Evolutionary conservation across 805 yeast genomes (phyloP).

Genomic region (Priceomyces fermenticarens): DNA sequence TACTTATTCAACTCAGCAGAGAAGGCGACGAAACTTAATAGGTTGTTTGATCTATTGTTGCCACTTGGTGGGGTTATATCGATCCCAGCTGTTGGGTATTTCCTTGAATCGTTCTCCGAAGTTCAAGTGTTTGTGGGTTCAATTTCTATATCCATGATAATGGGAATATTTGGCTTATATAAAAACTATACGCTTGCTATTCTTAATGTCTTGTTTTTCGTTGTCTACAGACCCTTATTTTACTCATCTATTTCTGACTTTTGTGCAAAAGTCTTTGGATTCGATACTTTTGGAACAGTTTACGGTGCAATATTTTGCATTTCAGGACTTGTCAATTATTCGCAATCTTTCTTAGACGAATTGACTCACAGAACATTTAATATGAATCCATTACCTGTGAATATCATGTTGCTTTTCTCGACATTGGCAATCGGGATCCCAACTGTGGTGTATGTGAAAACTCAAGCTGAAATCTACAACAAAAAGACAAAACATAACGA

Average conservation of each 20-base stretch:
- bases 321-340: slow-evolving; percentile 49
- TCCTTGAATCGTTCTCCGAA: slow-evolving; percentile 49
- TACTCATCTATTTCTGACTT: slow-evolving; percentile 56
- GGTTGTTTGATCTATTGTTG: slow-evolving; percentile 49
- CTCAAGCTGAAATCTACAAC: slow-evolving; percentile 10
- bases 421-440: slow-evolving; percentile 43
- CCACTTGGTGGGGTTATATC: slow-evolving; percentile 57
- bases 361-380: slow-evolving; percentile 49
- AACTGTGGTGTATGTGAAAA: slow-evolving; percentile 39
- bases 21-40: slow-evolving; percentile 40
- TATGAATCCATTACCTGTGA: slow-evolving; percentile 56
- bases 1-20: slow-evolving; percentile 40
- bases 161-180: slow-evolving; percentile 50
- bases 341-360: slow-evolving; percentile 46
- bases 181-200: slow-evolving; percentile 41
- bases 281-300: slow-evolving; percentile 58
- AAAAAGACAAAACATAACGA: background rate
- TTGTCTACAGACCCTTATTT: slow-evolving; percentile 54
- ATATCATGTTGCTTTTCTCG: slow-evolving; percentile 33
- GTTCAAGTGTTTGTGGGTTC: slow-evolving; percentile 40
- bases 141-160: slow-evolving; percentile 37
- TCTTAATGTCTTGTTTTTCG: slow-evolving; percentile 46
- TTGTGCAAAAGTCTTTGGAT: slow-evolving; percentile 63
- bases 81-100: slow-evolving; percentile 51
- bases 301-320: slow-evolving; percentile 56